Conservation (phyloP, 345 rosid species). For the Eucalyptus pauciflora region DNA sequence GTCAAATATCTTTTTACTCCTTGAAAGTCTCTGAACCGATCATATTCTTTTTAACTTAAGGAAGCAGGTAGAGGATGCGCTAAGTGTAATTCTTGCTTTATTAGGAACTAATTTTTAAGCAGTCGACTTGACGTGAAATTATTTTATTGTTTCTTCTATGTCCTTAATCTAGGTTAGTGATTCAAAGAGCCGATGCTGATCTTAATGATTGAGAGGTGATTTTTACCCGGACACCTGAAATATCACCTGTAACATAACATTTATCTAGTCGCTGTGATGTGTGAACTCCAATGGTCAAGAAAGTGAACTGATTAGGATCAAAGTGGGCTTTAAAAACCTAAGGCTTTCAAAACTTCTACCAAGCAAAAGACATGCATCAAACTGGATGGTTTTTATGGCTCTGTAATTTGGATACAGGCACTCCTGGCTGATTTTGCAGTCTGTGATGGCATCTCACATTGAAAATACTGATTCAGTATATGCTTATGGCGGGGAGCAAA, state of each 20-base stretch:
- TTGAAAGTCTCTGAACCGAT: background rate
- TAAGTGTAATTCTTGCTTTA: background rate
- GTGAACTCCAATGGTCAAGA: background rate
- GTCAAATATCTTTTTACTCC: background rate
- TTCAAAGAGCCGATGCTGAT: background rate
- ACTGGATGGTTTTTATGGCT: background rate
- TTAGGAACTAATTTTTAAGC: background rate
- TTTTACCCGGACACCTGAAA: background rate
- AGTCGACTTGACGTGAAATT: background rate
- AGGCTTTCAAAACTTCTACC: background rate
- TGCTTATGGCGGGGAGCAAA: constrained; percentile 95
- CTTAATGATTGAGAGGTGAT: background rate
- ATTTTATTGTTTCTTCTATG: background rate
- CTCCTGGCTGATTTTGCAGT: constrained; percentile 90
- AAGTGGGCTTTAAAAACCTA: background rate
- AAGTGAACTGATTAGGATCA: background rate
- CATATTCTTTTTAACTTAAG: background rate
- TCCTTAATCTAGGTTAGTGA: background rate
- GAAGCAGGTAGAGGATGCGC: background rate
- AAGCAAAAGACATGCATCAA: background rate
- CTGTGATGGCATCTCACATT: constrained; percentile 81
- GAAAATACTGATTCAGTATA: constrained; percentile 64
- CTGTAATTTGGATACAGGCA: constrained; percentile 18
- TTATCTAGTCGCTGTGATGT: background rate
- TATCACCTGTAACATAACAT: background rate